phyloP scores from a whole-genome alignment of 2,329 filamentous ascomycete species.

The Fulvia fulva region DNA sequence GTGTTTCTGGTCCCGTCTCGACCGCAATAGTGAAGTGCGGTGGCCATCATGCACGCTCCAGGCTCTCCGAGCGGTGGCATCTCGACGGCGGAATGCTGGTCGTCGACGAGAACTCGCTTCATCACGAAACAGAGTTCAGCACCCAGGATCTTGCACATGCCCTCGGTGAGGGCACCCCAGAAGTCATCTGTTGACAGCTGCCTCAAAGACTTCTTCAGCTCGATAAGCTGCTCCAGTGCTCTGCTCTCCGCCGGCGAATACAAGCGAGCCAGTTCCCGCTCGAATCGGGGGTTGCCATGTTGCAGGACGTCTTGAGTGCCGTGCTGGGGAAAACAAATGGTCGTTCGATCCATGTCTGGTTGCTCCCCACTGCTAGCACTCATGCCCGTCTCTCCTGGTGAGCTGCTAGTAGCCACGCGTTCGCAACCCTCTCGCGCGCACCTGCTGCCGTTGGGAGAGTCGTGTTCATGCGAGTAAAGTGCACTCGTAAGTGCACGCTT shows the following conservation, averaged over 20 bases:
- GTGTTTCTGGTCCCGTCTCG: conserved; percentile 54
- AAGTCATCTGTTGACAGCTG: conserved; percentile 56
- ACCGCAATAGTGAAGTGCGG: conserved; percentile 61
- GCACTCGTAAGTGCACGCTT: background rate
- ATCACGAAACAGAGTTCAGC: conserved; percentile 67
- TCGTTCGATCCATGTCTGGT: conserved; percentile 22
- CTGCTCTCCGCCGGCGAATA: conserved; percentile 51
- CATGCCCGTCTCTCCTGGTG: conserved; percentile 5
- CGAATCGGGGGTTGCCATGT: conserved; percentile 25
- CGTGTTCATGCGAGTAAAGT: background rate
- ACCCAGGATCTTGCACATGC: conserved; percentile 58
- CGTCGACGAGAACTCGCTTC: conserved; percentile 58
- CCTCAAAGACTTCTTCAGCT: conserved; percentile 55
- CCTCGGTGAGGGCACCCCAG: conserved; percentile 62
- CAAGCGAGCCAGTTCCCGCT: conserved; percentile 20
- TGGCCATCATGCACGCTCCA: conserved; percentile 60
- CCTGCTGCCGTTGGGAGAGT: background rate
- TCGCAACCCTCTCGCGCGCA: background rate
- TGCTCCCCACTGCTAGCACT: conserved; percentile 8
- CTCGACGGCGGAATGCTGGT: conserved; percentile 55
- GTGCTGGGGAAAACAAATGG: conserved; percentile 28
- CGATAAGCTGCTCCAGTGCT: conserved; percentile 57
- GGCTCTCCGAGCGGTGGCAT: conserved; percentile 59
- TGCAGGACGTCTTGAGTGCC: conserved; percentile 26
- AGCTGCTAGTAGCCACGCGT: background rate